These are phyloP conservation scores for Aspergillus uvarum DNA, from an alignment of 2,329 filamentous ascomycete species.

Conservation along the genomic window DNA sequence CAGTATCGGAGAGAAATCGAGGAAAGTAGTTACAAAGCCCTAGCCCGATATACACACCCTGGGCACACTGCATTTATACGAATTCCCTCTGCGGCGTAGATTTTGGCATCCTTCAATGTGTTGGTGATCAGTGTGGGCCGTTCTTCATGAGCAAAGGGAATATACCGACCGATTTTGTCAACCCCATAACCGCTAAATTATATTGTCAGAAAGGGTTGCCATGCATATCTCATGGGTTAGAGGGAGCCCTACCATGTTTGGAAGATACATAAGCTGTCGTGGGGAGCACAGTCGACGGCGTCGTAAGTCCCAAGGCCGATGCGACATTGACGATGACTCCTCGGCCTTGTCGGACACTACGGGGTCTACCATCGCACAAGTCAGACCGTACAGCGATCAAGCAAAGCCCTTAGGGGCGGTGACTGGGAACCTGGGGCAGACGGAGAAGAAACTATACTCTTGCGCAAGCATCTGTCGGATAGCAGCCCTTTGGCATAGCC, in stretches of 20 bases:
- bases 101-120: slow-evolving; percentile 47
- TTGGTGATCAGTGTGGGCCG: background rate
- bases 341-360: background rate
- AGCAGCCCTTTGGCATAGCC: slow-evolving; percentile 10
- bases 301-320: slow-evolving; percentile 6
- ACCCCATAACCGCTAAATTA: background rate
- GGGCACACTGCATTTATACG: slow-evolving; percentile 64
- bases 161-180: background rate
- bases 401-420: background rate
- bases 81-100: slow-evolving; percentile 53
- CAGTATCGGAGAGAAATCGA: background rate
- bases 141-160: background rate
- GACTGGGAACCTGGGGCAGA: background rate
- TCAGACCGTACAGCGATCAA: background rate
- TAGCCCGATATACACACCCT: slow-evolving; percentile 38
- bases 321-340: slow-evolving; percentile 14
- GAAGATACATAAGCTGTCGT: slow-evolving; percentile 24
- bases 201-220: background rate
- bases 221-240: background rate
- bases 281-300: background rate
- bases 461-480: slow-evolving; percentile 13
- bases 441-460: slow-evolving; percentile 2
- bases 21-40: background rate
- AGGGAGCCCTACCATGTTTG: slow-evolving; percentile 33
- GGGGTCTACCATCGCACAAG: background rate